These are phyloP conservation scores for Orbilia oligospora DNA, from an alignment of 2,329 filamentous ascomycete genomes.

Conservation along the genomic window DNA sequence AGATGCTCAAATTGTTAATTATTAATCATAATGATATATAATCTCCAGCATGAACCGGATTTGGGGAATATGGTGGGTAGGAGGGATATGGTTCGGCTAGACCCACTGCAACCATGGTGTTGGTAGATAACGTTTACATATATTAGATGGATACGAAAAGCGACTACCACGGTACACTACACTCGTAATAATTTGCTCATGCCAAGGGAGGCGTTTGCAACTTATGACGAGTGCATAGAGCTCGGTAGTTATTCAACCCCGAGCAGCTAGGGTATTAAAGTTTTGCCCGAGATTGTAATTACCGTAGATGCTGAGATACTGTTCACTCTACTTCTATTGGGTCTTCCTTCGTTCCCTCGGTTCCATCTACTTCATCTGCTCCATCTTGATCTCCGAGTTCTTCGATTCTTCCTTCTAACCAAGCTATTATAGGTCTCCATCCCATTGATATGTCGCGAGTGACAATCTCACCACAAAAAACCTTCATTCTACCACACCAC, in stretches of 20 bases:
- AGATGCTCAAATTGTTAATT: too few relatives aligned
- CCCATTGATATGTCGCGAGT: conserved; percentile 12
- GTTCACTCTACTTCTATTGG: conserved; percentile 22
- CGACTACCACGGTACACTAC: background rate
- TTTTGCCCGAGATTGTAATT: background rate
- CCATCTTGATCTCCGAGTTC: conserved; percentile 1
- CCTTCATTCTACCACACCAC: conserved; percentile 44
- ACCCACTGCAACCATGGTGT: too few relatives aligned
- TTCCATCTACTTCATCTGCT: background rate
- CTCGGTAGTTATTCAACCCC: background rate
- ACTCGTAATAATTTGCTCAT: conserved; percentile 8
- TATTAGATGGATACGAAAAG: too few relatives aligned
- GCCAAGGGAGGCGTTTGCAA: background rate
- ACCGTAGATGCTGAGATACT: background rate
- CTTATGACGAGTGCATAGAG: background rate
- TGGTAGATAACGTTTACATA: background rate
- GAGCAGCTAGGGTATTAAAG: background rate
- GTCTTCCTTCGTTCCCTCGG: conserved; percentile 1
- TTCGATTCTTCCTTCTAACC: conserved; percentile 49
- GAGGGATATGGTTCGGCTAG: too few relatives aligned
- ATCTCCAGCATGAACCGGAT: too few relatives aligned
- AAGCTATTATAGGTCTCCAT: conserved; percentile 39
- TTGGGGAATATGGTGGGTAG: too few relatives aligned
- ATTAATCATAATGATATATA: too few relatives aligned
- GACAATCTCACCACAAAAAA: conserved; percentile 14